Conservation (phyloP, 305 asterid species). For the Plantago coronopus region DNA sequence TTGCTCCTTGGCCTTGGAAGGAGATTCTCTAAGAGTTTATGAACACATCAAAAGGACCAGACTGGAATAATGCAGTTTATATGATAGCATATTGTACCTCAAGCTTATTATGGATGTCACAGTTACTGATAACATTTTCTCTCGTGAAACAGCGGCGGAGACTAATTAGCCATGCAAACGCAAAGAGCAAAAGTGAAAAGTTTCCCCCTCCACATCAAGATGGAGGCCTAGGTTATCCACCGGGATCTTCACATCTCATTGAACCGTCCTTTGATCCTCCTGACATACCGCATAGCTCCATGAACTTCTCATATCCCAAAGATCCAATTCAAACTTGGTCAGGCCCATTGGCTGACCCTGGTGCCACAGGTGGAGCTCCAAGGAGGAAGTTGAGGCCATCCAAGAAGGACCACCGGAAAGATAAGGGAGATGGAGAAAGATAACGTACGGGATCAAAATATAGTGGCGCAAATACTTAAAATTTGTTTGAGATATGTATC, state of each 20-base stretch:
- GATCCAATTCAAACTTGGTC: conserved; percentile 81
- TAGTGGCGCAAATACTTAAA: conserved; percentile 22
- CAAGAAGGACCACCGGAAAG: conserved; percentile 40
- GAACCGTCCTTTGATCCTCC: conserved; percentile 60
- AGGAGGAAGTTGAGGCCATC: conserved; percentile 51
- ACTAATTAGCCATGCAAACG: conserved; percentile 63
- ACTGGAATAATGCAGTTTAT: too few species aligned
- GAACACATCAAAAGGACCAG: too few species aligned
- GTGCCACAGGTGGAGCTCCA: conserved; percentile 35
- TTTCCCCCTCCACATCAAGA: conserved; percentile 93
- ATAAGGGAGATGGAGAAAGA: conserved; percentile 41
- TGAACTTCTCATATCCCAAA: conserved; percentile 65
- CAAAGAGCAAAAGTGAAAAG: conserved; percentile 87
- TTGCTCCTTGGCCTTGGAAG: too few species aligned
- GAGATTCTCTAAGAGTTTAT: too few species aligned
- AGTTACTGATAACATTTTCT: background rate
- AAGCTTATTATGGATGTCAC: too few species aligned
- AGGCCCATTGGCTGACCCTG: conserved; percentile 66
- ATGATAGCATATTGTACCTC: too few species aligned
- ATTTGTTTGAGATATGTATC: conserved; percentile 20
- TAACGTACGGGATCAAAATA: conserved; percentile 24
- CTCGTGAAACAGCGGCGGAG: conserved; percentile 59
- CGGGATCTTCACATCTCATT: conserved; percentile 57
- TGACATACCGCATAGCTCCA: conserved; percentile 62
- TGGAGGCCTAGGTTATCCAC: conserved; percentile 66